Percentiles rank a stretch among this genome's conserved stretches.
These are phyloP conservation scores for Rosa persica DNA, from an alignment of 306 rosid species.

Conservation along the genomic window DNA sequence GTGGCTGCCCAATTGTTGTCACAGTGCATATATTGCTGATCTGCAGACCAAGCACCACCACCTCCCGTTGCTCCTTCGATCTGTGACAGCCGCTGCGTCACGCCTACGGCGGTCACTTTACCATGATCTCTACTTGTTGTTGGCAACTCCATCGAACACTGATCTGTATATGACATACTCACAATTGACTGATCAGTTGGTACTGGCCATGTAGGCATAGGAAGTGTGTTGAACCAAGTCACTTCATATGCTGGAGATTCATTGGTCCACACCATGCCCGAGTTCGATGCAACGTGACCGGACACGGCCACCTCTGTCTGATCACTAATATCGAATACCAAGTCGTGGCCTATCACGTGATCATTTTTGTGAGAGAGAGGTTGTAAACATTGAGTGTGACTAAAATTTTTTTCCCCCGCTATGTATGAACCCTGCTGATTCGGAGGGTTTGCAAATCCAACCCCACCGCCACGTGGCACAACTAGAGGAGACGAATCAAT, in stretches of 20 bases:
- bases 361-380: neutral
- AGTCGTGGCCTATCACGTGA: neutral
- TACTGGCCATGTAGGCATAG: conserved; percentile 9
- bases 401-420: neutral
- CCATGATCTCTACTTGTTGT: neutral
- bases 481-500: neutral
- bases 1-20: conserved; percentile 12
- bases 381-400: neutral
- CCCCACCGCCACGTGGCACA: neutral
- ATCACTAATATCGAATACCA: neutral
- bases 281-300: neutral
- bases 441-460: neutral
- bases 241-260: conserved; percentile 1
- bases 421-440: neutral
- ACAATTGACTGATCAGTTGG: neutral
- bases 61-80: neutral
- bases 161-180: neutral
- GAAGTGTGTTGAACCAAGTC: conserved; percentile 9
- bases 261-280: neutral
- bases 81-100: conserved; percentile 8
- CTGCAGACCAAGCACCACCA: conserved; percentile 7
- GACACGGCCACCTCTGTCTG: neutral
- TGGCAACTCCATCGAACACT: conserved; percentile 10
- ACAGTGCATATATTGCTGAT: conserved; percentile 12
- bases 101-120: neutral